Base-by-base conservation (phyloP, 2,329 filamentous ascomycete species). In the Cryphonectria carpinicola region DNA sequence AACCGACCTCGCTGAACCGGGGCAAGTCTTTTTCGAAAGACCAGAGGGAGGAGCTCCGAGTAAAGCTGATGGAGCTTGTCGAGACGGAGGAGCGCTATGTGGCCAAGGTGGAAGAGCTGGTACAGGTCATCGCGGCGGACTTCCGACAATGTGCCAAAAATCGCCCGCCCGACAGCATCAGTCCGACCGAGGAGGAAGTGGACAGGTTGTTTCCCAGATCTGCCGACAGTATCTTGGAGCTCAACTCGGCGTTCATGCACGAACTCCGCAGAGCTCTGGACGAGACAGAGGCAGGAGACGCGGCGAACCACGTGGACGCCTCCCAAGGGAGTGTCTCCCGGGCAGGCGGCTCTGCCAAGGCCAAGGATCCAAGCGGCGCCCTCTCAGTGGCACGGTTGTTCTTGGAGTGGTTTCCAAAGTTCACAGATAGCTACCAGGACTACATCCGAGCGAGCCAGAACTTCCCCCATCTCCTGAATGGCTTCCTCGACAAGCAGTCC, bases 81-180 rank as follows among this genome's bases (percentile, higher is more conserved):
- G 93, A 97, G 76, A 99, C 96, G 0, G 96, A 99, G 80, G 94
- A 96, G 78, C 91, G 93, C 79, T 99, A 98, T 80, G 94, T 99
- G 58, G 87, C 88, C 76, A 98, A 98, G 80, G 82, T 99, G 70
- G 89, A 93, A 73, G 93, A 96, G 74, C 82, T 99, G 72, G 92
- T 97, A 58, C 89, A 92, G 73, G 89, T 91, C 71, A 89, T 98
- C 41, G 94, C 94, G 37, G 88, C 89, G 68, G 93, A 97, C 73
- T 95, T 97, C 76, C 90, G 93, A 43, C 84, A 90, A 66, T 91
- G 90, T 73, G 91, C 92, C 4, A 89, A 86, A 75, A 83, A 82
- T 41, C 87, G 87, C 75, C 80, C 84, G 17, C 78, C 85, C 43
- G 84, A 85, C 70, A 94, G 92, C 78, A 85, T 88, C 72, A 94